Percentiles rank a stretch among this genome's conserved stretches.
These are phyloP conservation scores for Stephania cephalantha DNA, from an alignment of 164 flowering plant species.

Conservation along the genomic window DNA sequence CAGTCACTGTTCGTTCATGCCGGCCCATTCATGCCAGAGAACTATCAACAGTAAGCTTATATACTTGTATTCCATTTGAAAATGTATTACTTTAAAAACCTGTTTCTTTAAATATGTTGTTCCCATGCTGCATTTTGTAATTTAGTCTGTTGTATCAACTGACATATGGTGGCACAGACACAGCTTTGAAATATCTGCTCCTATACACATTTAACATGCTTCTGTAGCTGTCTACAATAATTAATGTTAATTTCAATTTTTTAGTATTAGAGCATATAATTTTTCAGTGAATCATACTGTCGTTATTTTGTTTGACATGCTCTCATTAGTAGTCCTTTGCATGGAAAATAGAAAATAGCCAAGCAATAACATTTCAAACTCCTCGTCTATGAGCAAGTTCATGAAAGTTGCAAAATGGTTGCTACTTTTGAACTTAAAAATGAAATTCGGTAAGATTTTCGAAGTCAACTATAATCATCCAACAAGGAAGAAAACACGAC, in stretches of 20 bases:
- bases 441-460: neutral
- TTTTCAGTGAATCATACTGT: neutral
- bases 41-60: constrained; percentile 62
- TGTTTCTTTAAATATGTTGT: neutral
- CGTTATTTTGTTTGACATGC: neutral
- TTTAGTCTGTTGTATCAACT: neutral
- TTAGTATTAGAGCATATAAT: neutral
- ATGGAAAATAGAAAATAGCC: neutral
- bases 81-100: no score
- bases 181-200: neutral
- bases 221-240: neutral
- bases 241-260: neutral
- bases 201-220: neutral
- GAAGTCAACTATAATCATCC: neutral
- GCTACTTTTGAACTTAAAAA: no score
- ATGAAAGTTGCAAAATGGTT: no score
- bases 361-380: neutral
- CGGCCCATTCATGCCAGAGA: constrained; percentile 69
- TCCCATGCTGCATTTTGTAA: neutral
- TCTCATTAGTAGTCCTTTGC: neutral
- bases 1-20: constrained; percentile 63
- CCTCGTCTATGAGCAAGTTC: neutral
- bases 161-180: neutral
- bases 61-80: no score
- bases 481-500: no score